phyloP scores from a whole-genome alignment of 2,329 filamentous ascomycete genomes.

The Nothomitra cinnamomea region DNA sequence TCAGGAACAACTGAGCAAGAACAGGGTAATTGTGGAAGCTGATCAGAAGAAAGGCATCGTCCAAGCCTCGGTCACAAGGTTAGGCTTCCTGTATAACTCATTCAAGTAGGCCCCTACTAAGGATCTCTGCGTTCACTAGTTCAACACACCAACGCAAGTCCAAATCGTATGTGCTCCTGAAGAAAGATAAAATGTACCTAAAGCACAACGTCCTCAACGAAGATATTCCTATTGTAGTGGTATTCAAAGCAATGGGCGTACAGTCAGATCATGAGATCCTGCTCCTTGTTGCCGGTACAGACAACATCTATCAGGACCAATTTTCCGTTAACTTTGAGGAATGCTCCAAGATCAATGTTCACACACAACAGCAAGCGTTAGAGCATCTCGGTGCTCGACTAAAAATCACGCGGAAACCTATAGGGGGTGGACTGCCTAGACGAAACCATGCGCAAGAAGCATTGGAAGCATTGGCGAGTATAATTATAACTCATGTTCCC shows the following conservation, averaged over 20 bases:
- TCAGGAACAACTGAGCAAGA: conserved; percentile 97
- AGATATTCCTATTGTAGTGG: conserved; percentile 84
- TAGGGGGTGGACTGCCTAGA: conserved; percentile 36
- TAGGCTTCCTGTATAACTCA: conserved; percentile 8
- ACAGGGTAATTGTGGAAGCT: conserved; percentile 91
- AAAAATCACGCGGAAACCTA: conserved; percentile 61
- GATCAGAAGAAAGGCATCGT: conserved; percentile 85
- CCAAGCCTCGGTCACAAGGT: conserved; percentile 77
- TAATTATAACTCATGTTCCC: conserved; percentile 87
- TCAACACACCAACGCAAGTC: conserved; percentile 96
- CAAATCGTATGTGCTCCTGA: conserved; percentile 87
- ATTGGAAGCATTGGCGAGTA: conserved; percentile 77
- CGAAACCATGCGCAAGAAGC: conserved; percentile 82
- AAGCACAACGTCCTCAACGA: conserved; percentile 89
- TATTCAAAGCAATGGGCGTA: conserved; percentile 84
- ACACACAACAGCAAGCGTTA: conserved; percentile 86
- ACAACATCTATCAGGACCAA: conserved; percentile 80
- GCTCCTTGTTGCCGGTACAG: conserved; percentile 73
- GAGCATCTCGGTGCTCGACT: conserved; percentile 81
- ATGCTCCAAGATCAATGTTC: conserved; percentile 64
- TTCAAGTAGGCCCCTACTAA: not conserved
- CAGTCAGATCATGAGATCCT: conserved; percentile 92
- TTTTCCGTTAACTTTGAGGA: conserved; percentile 95
- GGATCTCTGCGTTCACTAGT: conserved; percentile 28
- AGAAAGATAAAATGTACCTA: conserved; percentile 80